phyloP scores from a whole-genome alignment of 2,329 filamentous ascomycete genomes.

The Cordyceps fumosorosea region DNA sequence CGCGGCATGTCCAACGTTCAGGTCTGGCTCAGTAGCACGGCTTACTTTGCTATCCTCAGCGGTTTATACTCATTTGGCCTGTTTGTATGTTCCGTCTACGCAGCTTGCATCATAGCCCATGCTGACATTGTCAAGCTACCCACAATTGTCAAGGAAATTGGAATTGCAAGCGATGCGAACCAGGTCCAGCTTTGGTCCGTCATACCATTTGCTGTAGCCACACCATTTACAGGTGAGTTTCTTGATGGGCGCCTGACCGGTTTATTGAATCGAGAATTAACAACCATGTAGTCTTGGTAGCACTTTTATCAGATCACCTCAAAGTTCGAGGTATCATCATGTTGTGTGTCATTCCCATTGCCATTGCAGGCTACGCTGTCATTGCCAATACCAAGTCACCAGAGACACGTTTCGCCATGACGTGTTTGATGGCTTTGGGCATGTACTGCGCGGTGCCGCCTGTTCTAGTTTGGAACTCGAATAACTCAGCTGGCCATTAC shows the following conservation, averaged over 20 bases:
- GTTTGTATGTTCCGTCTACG: conserved; percentile 39
- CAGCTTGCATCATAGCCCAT: background rate
- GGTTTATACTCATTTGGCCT: conserved; percentile 58
- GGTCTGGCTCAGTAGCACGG: conserved; percentile 55
- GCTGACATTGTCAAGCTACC: conserved; percentile 39
- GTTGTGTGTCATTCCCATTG: conserved; percentile 55
- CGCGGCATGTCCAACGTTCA: conserved; percentile 55
- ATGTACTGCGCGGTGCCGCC: conserved; percentile 58
- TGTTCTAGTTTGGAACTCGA: conserved; percentile 59
- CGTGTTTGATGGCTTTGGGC: conserved; percentile 60
- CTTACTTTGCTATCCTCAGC: conserved; percentile 54
- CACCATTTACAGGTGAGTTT: conserved; percentile 43
- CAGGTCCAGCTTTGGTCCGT: conserved; percentile 57
- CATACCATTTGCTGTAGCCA: conserved; percentile 56
- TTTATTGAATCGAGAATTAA: too few relatives aligned
- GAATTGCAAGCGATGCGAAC: conserved; percentile 47
- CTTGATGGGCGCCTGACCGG: too few relatives aligned
- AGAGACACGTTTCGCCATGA: conserved; percentile 56
- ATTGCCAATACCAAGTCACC: conserved; percentile 50
- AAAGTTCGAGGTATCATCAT: conserved; percentile 54
- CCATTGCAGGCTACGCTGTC: conserved; percentile 58
- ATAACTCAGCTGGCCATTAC: conserved; percentile 63
- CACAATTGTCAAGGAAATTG: conserved; percentile 55
- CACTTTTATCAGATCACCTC: conserved; percentile 54
- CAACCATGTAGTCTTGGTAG: conserved; percentile 35